phyloP scores from a whole-genome alignment of 331 rosid genomes.

The Rhamnella rubrinervis region DNA sequence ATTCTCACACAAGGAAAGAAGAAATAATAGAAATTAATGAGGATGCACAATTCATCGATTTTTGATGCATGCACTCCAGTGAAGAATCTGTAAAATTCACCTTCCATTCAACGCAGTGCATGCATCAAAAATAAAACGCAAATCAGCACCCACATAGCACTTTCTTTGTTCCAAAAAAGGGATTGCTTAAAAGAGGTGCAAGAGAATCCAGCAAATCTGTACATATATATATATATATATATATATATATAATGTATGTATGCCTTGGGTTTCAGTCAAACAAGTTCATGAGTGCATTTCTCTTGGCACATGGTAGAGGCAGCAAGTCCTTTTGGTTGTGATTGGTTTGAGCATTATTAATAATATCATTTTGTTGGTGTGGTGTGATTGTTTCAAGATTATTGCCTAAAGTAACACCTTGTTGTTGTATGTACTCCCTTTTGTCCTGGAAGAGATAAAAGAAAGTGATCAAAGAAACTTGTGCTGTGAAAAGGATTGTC shows the following conservation, averaged over 20 bases:
- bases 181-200: too few species aligned
- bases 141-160: too few species aligned
- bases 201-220: background rate
- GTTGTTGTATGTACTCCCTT: slow-evolving; percentile 45
- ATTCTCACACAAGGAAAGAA: too few species aligned
- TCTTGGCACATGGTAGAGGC: slow-evolving; percentile 65
- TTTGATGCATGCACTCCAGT: slow-evolving; percentile 60
- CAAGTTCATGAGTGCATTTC: slow-evolving; percentile 79
- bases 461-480: slow-evolving; percentile 58
- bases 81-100: slow-evolving; percentile 23
- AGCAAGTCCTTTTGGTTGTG: slow-evolving; percentile 50
- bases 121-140: slow-evolving; percentile 48
- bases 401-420: slow-evolving; percentile 35
- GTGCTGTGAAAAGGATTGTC: slow-evolving; percentile 78
- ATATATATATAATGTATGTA: background rate
- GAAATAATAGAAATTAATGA: too few species aligned
- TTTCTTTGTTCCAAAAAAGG: too few species aligned
- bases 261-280: slow-evolving; percentile 48
- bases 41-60: slow-evolving; percentile 2
- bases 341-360: slow-evolving; percentile 29
- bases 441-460: slow-evolving; percentile 56
- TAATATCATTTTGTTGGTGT: slow-evolving; percentile 21
- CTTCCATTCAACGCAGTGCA: slow-evolving; percentile 37
- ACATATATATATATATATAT: too few species aligned
- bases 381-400: slow-evolving; percentile 31